Base-by-base conservation (phyloP, 2,329 filamentous ascomycete species). In the Colletotrichum liriopes region DNA sequence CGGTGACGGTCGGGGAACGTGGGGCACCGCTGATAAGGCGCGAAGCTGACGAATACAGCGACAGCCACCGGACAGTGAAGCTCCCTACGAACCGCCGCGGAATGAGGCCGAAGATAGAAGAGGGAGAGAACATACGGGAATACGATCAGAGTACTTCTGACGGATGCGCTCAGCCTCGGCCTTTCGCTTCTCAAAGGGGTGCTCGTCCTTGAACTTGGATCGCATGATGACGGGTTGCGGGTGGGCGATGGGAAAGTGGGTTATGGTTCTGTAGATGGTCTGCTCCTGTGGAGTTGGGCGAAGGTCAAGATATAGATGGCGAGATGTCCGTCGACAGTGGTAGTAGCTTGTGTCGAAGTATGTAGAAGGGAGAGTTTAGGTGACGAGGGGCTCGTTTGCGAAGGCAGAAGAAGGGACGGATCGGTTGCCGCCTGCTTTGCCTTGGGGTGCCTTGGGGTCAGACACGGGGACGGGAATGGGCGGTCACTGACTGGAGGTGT, bases 151-250 rank as follows among this genome's bases (percentile, higher is more conserved):
- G 84, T 99, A 99, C 87, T 99, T 99, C 89, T 98, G 95, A 78
- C 96, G 95, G 84, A 98, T 98, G 85, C 96, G 95, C 90, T 99
- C 96, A 83, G 96, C 96, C 88, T 99, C 96, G 77, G 96, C 96
- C 94, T 98, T 98, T 88, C 96, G 95, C 94, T 99, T 99, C 93
- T 98, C 96, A 84, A 98, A 98, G 79, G 94, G 95, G 85, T 98
- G 96, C 91, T 98, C 96, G 92, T 99, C 96, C 95, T 99, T 99
- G 87, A 99, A 99, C 92, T 98, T 98, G 89, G 94, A 97, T 83
- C 95, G 93, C 95, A 98, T 98, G 77, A 81, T 94, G 89, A 81
- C 81, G 82, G 83, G 82, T 77, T 78, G 74, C 64, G 70, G 75
- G 65, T 67, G 74, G 66, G 29, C 71, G 72, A 65, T 60, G 47